Evolutionary conservation across 169 alveolate genomes (phyloP).

Genomic region (Besnoitia besnoiti): DNA sequence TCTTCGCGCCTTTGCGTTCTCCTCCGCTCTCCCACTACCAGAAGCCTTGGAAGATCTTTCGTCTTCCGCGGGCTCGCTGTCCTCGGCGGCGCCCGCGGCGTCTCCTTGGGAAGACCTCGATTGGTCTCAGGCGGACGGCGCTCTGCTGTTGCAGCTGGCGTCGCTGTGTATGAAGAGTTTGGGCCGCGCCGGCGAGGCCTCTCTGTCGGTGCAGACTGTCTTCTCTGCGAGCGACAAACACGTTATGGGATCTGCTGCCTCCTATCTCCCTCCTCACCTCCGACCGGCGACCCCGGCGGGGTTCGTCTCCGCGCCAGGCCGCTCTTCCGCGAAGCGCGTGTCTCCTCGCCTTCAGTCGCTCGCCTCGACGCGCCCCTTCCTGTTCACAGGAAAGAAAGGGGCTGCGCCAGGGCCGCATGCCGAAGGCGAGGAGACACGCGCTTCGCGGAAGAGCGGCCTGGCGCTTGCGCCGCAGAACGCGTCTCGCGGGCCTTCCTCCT

Average conservation of each 20-base stretch:
- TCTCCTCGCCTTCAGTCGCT: not conserved
- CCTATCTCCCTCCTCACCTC: slow-evolving; percentile 55
- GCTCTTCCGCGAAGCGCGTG: not conserved
- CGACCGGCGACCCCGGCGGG: slow-evolving; percentile 27
- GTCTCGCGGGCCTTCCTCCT: too few relatives aligned
- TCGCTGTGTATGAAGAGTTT: slow-evolving; percentile 50
- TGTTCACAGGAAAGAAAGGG: too few relatives aligned
- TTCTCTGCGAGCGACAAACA: slow-evolving; percentile 40
- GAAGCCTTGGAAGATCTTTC: not conserved
- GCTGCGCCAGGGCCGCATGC: not conserved
- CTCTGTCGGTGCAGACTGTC: slow-evolving; percentile 15
- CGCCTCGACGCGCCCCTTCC: not conserved
- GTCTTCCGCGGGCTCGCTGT: too few relatives aligned
- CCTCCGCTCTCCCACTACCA: not conserved
- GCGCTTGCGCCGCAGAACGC: too few relatives aligned
- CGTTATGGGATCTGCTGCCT: slow-evolving; percentile 24
- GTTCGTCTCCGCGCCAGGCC: not conserved
- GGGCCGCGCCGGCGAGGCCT: slow-evolving; percentile 41
- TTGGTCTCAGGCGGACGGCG: slow-evolving; percentile 50
- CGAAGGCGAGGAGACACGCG: slow-evolving; percentile 6
- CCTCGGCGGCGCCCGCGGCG: slow-evolving; percentile 31
- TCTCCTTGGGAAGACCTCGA: not conserved
- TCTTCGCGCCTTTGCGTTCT: slow-evolving; percentile 42
- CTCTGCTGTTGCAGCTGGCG: slow-evolving; percentile 53
- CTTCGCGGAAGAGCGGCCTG: too few relatives aligned